phyloP scores from a whole-genome alignment of 116 monocot species.

The Trichopus zeylanicus region DNA sequence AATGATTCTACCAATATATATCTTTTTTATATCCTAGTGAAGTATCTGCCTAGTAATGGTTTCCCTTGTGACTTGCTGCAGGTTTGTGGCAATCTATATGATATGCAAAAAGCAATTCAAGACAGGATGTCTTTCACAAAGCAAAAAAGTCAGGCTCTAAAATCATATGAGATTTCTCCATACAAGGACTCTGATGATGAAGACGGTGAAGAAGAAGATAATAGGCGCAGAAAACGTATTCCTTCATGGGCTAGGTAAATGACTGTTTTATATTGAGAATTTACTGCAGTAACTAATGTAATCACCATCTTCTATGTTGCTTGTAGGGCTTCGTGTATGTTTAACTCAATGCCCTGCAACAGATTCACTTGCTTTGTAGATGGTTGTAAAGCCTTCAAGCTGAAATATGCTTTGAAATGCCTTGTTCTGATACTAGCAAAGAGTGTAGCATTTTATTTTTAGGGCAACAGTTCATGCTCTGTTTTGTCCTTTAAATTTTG shows the following conservation, averaged over 20 bases:
- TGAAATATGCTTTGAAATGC: too few relatives aligned
- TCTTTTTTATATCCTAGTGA: too few relatives aligned
- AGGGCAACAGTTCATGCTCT: too few relatives aligned
- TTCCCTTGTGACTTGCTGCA: constrained; percentile 3
- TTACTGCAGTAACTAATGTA: not conserved
- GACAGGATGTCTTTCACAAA: constrained; percentile 8
- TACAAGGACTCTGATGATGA: constrained; percentile 66
- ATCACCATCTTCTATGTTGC: not conserved
- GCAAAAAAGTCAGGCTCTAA: constrained; percentile 13
- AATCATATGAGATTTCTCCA: constrained; percentile 67
- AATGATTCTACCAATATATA: too few relatives aligned
- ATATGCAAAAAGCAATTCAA: constrained; percentile 9
- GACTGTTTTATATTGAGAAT: not conserved
- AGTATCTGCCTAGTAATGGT: not conserved
- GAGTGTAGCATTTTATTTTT: too few relatives aligned
- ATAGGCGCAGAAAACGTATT: constrained; percentile 26
- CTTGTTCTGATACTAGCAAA: too few relatives aligned
- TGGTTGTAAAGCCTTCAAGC: too few relatives aligned
- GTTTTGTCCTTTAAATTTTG: too few relatives aligned
- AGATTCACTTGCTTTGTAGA: too few relatives aligned
- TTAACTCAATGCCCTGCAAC: too few relatives aligned
- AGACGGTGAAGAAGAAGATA: constrained; percentile 40
- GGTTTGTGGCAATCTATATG: not conserved
- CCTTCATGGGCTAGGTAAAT: constrained; percentile 70
- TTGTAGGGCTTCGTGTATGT: not conserved